These are phyloP conservation scores for Mangifera indica DNA, from an alignment of 345 rosid genomes.

Conservation along the genomic window DNA sequence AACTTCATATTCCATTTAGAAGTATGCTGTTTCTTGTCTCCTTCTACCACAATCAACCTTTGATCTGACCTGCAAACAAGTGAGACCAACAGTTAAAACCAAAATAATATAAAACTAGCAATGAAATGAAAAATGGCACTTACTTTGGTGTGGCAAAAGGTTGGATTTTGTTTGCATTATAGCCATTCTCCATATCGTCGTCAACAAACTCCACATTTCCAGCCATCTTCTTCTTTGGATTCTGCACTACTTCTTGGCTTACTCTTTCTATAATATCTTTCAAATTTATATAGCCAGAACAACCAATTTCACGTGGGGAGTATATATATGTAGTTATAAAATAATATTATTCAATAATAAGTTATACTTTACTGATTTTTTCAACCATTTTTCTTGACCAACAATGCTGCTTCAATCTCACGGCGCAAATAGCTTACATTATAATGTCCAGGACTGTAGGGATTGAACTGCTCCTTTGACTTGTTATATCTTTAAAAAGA, in stretches of 20 bases:
- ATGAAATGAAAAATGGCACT: neutral
- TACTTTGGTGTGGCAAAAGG: conserved; percentile 25
- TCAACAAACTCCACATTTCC: conserved; percentile 17
- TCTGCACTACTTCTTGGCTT: too few species aligned
- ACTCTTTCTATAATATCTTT: too few species aligned
- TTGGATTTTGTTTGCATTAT: conserved; percentile 17
- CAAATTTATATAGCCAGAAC: too few species aligned
- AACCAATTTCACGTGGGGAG: too few species aligned
- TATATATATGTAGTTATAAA: too few species aligned
- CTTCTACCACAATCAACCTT: neutral
- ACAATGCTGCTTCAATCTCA: neutral
- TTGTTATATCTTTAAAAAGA: too few species aligned
- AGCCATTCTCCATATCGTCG: conserved; percentile 28
- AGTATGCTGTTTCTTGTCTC: conserved; percentile 11
- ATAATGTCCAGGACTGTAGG: too few species aligned
- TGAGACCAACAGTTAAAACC: neutral
- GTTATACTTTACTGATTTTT: neutral
- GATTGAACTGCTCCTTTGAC: too few species aligned
- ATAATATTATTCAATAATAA: neutral
- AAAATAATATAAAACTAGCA: neutral
- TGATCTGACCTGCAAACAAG: conserved; percentile 14
- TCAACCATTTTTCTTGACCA: neutral
- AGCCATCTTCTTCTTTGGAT: conserved; percentile 14
- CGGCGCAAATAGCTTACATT: neutral
- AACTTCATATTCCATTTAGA: conserved; percentile 4